Evolutionary conservation across 192 early-diverging fungal genomes (phyloP).

Genomic region (Backusella luteola): DNA sequence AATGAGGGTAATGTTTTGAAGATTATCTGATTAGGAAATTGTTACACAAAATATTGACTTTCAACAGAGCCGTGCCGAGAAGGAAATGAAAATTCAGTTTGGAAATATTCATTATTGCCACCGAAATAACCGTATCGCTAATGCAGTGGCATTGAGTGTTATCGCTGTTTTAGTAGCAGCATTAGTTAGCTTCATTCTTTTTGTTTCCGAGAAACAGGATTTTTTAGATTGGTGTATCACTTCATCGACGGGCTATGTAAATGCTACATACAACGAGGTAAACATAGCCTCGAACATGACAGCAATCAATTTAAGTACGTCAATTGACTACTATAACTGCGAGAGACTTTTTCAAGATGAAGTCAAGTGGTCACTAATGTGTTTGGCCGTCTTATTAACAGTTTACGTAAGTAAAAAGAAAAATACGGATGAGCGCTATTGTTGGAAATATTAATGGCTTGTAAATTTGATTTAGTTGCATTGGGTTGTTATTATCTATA

Average conservation of each 20-base stretch:
- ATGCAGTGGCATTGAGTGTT: neutral
- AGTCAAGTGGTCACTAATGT: conserved; percentile 15
- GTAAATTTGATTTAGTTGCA: neutral
- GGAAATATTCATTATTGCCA: neutral
- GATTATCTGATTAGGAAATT: neutral
- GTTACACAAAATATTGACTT: neutral
- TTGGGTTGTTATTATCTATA: conserved; percentile 4
- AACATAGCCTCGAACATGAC: neutral
- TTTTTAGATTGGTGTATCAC: conserved; percentile 12
- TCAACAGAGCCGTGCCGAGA: neutral
- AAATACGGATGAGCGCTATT: too few species aligned
- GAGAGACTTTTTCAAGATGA: conserved; percentile 15
- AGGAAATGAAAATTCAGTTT: neutral
- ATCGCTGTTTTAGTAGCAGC: neutral
- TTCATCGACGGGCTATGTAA: neutral
- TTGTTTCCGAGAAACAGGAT: neutral
- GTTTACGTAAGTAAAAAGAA: conserved; percentile 12
- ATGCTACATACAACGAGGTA: neutral
- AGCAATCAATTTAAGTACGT: neutral
- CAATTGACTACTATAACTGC: conserved; percentile 11
- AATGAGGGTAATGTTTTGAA: neutral
- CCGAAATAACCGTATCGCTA: neutral
- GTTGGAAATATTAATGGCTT: neutral
- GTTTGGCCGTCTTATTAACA: neutral
- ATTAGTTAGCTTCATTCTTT: conserved; percentile 16